Evolutionary conservation across 2,329 filamentous ascomycete species (phyloP).

Genomic region (Trichoderma semiorbis): DNA sequence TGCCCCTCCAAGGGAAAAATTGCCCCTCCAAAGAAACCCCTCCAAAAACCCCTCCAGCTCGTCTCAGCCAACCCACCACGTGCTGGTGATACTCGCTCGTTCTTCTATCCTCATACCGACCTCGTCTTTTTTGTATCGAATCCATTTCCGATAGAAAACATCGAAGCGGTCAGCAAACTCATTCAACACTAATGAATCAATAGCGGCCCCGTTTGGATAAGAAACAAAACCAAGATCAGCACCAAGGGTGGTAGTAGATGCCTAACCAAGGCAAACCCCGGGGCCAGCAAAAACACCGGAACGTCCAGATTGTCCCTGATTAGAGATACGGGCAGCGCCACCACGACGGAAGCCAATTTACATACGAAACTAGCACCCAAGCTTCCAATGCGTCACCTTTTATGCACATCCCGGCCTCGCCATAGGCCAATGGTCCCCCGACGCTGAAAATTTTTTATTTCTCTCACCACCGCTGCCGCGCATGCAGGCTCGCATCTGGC

Average conservation of each 20-base stretch:
- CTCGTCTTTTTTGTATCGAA: neutral
- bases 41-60: constrained; percentile 13
- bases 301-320: neutral
- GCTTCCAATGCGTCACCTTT: constrained; percentile 2
- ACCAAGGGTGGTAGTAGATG: neutral
- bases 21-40: neutral
- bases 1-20: neutral
- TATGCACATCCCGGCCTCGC: neutral
- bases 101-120: neutral
- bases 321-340: neutral
- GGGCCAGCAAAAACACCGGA: neutral
- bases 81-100: neutral
- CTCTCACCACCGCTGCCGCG: neutral
- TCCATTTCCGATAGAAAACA: neutral
- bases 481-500: neutral
- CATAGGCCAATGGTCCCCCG: neutral
- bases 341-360: neutral
- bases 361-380: neutral
- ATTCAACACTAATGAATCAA: neutral
- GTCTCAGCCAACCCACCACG: neutral
- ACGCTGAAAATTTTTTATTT: neutral
- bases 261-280: neutral
- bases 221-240: neutral
- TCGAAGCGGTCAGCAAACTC: neutral
- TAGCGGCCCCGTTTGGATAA: neutral